These are phyloP conservation scores for Spencermartinsiella ligniputridi DNA, from an alignment of 1,139 yeast genomes.

Conservation along the genomic window DNA sequence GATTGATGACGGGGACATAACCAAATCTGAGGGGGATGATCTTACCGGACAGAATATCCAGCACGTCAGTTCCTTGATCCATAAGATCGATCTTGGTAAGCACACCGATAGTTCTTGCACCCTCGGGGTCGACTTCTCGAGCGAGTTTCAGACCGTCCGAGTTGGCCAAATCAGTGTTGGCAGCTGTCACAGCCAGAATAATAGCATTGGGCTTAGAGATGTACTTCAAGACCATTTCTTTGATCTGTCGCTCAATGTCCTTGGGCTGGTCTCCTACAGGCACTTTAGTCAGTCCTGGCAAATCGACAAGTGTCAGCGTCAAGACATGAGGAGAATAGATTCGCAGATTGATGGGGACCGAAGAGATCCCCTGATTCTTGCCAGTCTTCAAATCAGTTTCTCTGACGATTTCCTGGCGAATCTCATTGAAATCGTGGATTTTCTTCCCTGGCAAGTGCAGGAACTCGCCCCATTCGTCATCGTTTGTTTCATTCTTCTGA, in stretches of 20 bases:
- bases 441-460: conserved; percentile 87
- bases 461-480: conserved; percentile 98
- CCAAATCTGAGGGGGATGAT: conserved; percentile 95
- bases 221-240: conserved; percentile 90
- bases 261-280: conserved; percentile 99
- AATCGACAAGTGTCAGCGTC: conserved; percentile 91
- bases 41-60: conserved; percentile 93
- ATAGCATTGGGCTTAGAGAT: conserved; percentile 96
- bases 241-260: conserved; percentile 91
- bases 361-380: conserved; percentile 83
- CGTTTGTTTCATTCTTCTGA: conserved; percentile 56
- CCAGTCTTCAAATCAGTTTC: conserved; percentile 97
- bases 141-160: conserved; percentile 96
- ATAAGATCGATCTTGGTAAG: conserved; percentile 93
- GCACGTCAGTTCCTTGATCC: conserved; percentile 99
- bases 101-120: conserved; percentile 93
- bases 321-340: conserved; percentile 95
- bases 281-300: conserved; percentile 96
- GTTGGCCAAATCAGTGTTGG: conserved; percentile 95
- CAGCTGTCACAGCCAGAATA: conserved; percentile 91
- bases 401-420: conserved; percentile 82
- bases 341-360: conserved; percentile 88
- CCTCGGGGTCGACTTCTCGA: conserved; percentile 97
- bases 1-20: conserved; percentile 93
- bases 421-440: conserved; percentile 84